Evolutionary conservation across 495 filamentous ascomycete genomes (phyloP).

Genomic region (Hypoxylon rickii): DNA sequence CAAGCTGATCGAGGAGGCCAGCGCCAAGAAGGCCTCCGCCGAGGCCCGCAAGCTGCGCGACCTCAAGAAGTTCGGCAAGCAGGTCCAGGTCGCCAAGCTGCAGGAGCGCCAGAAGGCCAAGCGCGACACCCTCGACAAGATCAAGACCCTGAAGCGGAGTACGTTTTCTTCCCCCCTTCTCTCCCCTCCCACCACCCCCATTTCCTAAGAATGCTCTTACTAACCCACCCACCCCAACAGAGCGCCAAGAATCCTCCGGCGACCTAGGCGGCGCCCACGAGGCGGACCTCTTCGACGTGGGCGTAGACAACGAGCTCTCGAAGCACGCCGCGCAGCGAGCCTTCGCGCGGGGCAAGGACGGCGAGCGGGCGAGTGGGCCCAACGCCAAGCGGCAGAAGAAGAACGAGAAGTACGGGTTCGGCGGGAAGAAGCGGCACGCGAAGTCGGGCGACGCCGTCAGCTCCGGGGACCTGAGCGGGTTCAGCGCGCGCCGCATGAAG

Average conservation of each 20-base stretch:
- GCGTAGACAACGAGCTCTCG: slow-evolving; percentile 74
- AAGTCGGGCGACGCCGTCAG: slow-evolving; percentile 88
- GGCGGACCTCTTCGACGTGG: slow-evolving; percentile 91
- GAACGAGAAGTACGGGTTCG: slow-evolving; percentile 89
- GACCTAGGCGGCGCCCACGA: slow-evolving; percentile 65
- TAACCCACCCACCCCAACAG: slow-evolving; percentile 51
- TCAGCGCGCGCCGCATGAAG: slow-evolving; percentile 87
- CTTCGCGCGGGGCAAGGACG: slow-evolving; percentile 45
- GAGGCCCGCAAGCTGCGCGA: slow-evolving; percentile 92
- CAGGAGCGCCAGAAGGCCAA: slow-evolving; percentile 92
- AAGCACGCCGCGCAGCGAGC: slow-evolving; percentile 49
- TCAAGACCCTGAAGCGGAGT: slow-evolving; percentile 92
- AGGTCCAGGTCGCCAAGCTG: slow-evolving; percentile 94
- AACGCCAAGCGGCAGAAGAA: slow-evolving; percentile 85
- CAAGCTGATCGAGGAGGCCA: slow-evolving; percentile 90
- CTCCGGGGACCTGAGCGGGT: slow-evolving; percentile 75
- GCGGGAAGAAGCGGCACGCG: slow-evolving; percentile 85
- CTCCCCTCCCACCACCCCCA: neutral
- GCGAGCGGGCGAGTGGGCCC: slow-evolving; percentile 47
- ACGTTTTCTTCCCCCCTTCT: slow-evolving; percentile 40
- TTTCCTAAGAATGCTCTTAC: neutral
- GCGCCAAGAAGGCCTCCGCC: slow-evolving; percentile 84
- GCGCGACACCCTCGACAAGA: slow-evolving; percentile 89
- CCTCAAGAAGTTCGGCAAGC: slow-evolving; percentile 98
- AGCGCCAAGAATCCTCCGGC: slow-evolving; percentile 76